Evolutionary conservation across 2,329 filamentous ascomycete genomes (phyloP).

Genomic region (Microdochium paspali): DNA sequence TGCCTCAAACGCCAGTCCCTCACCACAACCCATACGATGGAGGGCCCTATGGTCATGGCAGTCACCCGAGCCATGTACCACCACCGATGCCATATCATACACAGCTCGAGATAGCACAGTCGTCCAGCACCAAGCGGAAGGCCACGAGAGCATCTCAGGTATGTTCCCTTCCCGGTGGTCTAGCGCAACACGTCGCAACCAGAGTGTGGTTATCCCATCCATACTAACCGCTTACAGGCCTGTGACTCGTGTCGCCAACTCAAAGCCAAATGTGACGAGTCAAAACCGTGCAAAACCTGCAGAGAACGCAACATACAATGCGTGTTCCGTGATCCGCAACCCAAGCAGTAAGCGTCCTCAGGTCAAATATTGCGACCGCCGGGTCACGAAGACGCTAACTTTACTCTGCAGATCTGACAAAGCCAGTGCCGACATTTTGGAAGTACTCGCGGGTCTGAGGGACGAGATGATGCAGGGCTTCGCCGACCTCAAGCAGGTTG

Average conservation of each 20-base stretch:
- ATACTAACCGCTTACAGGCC: conserved; percentile 43
- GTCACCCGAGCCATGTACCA: conserved; percentile 14
- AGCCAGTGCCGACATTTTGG: conserved; percentile 49
- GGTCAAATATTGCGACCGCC: neutral
- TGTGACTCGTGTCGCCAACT: conserved; percentile 83
- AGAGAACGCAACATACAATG: conserved; percentile 77
- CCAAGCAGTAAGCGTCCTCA: conserved; percentile 66
- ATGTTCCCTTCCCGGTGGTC: conserved; percentile 10
- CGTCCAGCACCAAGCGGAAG: conserved; percentile 45
- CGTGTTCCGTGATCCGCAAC: conserved; percentile 83
- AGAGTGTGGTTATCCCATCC: neutral
- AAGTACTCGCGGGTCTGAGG: conserved; percentile 31
- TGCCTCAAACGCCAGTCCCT: conserved; percentile 26
- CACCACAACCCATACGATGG: conserved; percentile 26
- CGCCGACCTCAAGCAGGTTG: conserved; percentile 19
- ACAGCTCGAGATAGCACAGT: conserved; percentile 27
- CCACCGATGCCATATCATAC: conserved; percentile 19
- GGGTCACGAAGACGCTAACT: conserved; percentile 4
- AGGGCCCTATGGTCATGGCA: conserved; percentile 6
- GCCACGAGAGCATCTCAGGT: conserved; percentile 58
- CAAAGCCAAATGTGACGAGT: conserved; percentile 89
- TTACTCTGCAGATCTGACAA: conserved; percentile 49
- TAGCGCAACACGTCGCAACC: conserved; percentile 8
- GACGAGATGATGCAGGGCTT: conserved; percentile 28
- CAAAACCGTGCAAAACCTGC: conserved; percentile 75